Percentiles rank a stretch among this genome's conserved stretches.
Conservation (phyloP, 2,329 filamentous ascomycete species). For the Boeremia exigua region DNA sequence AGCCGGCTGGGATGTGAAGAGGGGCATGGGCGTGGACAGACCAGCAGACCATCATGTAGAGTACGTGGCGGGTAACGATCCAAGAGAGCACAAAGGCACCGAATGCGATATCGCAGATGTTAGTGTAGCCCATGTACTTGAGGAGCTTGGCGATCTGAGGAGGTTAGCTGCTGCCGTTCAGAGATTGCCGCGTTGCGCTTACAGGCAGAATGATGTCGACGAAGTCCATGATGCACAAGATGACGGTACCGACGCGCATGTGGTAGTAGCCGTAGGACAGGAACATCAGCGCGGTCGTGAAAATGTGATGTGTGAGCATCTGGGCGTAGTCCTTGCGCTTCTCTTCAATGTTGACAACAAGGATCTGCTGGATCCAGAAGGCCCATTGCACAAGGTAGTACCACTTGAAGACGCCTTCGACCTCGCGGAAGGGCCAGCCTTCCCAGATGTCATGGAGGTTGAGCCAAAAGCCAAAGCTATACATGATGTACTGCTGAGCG, state of each 20-base stretch:
- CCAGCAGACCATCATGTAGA: slow-evolving; percentile 81
- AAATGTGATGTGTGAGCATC: slow-evolving; percentile 93
- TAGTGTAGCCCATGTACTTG: slow-evolving; percentile 82
- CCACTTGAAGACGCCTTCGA: slow-evolving; percentile 77
- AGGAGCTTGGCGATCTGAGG: slow-evolving; percentile 83
- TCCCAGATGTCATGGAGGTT: slow-evolving; percentile 82
- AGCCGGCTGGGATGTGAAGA: slow-evolving; percentile 68
- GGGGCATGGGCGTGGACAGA: slow-evolving; percentile 76
- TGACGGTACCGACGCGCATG: slow-evolving; percentile 85
- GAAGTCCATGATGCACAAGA: slow-evolving; percentile 91
- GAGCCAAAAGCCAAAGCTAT: slow-evolving; percentile 77
- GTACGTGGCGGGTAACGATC: slow-evolving; percentile 81
- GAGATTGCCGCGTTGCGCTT: slow-evolving; percentile 5
- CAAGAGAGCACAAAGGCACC: slow-evolving; percentile 85
- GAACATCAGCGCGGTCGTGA: slow-evolving; percentile 82
- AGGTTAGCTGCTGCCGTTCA: slow-evolving; percentile 16
- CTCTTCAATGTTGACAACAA: slow-evolving; percentile 94
- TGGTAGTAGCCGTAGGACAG: slow-evolving; percentile 86
- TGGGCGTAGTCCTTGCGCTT: slow-evolving; percentile 93
- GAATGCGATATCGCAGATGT: slow-evolving; percentile 80
- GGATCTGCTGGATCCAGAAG: slow-evolving; percentile 93
- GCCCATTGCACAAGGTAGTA: slow-evolving; percentile 91
- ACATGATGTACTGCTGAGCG: slow-evolving; percentile 73
- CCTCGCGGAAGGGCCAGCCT: slow-evolving; percentile 79
- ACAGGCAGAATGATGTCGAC: slow-evolving; percentile 89